Base-by-base conservation (phyloP, 371 early-diverging fungal species). In the Basidiobolus meristosporus region DNA sequence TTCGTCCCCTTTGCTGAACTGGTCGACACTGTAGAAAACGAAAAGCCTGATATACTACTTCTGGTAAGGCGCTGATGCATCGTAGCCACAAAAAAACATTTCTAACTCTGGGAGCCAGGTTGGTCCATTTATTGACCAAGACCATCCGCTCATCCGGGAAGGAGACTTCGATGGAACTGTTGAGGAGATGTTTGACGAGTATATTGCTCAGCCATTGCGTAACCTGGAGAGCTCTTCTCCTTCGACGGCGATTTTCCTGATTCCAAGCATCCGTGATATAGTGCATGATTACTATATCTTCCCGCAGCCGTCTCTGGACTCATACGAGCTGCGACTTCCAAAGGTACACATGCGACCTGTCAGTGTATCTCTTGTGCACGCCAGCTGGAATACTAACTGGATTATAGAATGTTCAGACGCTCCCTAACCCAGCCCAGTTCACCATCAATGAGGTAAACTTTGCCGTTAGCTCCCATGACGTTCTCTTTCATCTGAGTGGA, bases 351-450 rank as follows among this genome's bases (percentile, higher is more conserved):
- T 18, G n/a, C 10, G 10, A 39, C 14, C 12, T 26, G 30, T 28
- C 26, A n/a, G n/a, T n/a, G n/a, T n/a, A n/a, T n/a, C n/a, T n/a
- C n/a, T n/a, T n/a, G n/a, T n/a, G n/a, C n/a, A n/a, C n/a, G n/a
- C 26, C 15, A 12, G 11, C 36, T 36, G 28, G 16, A 18, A 15
- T 40, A 33, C 55, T 33, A 14, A 46, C 52, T 40, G 41, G 33
- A 43, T 52, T 44, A 6, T 45, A 54, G 43, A 56, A 62, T 9
- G 43, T 74, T n/a, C 50, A 54, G n/a, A 59, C 70, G 18, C 52
- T 84, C 15, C 71, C 80, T 23, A 93, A 93, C 49, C 93, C 93
- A 12, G 72, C 72, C 3, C 76, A 75, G 43, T 63, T 90, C 33
- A 50, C 61, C 3, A 60, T 90, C 47, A 88, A 93, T 51, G 90